Conservation (phyloP, 441 rosid genomes). For the Melastoma candidum region DNA sequence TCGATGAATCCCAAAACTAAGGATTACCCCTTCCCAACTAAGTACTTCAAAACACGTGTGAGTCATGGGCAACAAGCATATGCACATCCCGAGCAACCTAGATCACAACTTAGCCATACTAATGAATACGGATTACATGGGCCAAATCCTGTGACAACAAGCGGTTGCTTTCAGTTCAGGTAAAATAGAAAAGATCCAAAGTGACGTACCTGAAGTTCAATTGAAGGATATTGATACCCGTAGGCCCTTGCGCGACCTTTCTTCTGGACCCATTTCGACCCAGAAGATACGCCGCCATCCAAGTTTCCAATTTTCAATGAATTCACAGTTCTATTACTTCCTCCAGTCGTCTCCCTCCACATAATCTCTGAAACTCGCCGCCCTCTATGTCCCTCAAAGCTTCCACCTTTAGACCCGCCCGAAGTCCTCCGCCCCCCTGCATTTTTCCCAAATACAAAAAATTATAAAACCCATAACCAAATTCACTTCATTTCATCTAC, state of each 20-base stretch:
- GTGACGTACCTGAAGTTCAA: slow-evolving; percentile 30
- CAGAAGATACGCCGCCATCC: slow-evolving; percentile 25
- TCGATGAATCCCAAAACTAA: too few relatives aligned
- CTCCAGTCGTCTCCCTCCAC: slow-evolving; percentile 21
- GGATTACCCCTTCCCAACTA: too few relatives aligned
- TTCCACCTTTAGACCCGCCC: background rate
- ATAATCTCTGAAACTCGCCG: slow-evolving; percentile 2
- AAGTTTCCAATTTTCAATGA: slow-evolving; percentile 20
- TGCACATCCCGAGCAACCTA: too few relatives aligned
- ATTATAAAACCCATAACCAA: too few relatives aligned
- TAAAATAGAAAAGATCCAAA: background rate
- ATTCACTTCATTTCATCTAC: background rate
- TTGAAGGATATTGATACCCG: slow-evolving; percentile 43
- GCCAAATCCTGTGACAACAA: background rate
- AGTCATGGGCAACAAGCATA: too few relatives aligned
- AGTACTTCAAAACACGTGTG: too few relatives aligned
- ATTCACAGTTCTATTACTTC: slow-evolving; percentile 27
- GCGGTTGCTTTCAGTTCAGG: background rate
- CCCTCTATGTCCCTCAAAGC: background rate
- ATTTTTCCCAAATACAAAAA: too few relatives aligned
- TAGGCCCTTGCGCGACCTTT: slow-evolving; percentile 27
- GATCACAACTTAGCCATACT: too few relatives aligned
- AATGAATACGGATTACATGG: background rate
- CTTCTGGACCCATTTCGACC: slow-evolving; percentile 28
- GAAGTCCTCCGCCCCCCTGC: too few relatives aligned